Conservation (phyloP, 1,284 basidiomycete genomes). For the Tilletiopsis washingtonensis region DNA sequence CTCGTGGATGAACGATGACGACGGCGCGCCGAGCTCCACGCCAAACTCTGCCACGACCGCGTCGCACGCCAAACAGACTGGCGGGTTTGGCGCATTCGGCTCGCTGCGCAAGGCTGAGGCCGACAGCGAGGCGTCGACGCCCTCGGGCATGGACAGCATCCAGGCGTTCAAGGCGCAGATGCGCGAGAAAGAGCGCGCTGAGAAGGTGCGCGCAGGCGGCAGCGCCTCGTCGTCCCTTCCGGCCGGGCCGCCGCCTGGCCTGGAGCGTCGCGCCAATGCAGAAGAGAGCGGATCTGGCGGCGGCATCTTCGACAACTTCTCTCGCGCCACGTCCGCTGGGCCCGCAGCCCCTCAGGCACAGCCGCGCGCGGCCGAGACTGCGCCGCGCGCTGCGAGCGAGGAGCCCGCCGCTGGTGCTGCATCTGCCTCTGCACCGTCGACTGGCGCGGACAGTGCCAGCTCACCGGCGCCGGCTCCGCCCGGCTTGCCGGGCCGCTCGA, state of each 20-base stretch:
- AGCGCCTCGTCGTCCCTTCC: neutral
- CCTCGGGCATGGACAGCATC: constrained; percentile 62
- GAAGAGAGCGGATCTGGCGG: no score
- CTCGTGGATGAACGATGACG: constrained; percentile 85
- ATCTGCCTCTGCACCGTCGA: no score
- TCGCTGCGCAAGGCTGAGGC: neutral
- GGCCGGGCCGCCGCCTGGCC: constrained; percentile 4
- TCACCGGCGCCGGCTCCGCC: constrained; percentile 12
- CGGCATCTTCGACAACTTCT: no score
- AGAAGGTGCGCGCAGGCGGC: constrained; percentile 10
- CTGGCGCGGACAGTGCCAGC: neutral
- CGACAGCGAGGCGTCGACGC: neutral
- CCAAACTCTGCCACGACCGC: neutral
- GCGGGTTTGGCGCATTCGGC: no score
- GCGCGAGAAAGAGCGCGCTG: constrained; percentile 68
- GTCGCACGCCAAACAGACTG: neutral
- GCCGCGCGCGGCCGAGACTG: no score
- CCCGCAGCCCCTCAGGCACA: no score
- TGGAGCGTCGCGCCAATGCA: neutral
- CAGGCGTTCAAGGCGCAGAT: constrained; percentile 82
- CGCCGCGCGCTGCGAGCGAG: neutral
- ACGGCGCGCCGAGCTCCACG: constrained; percentile 52
- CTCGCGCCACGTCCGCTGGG: no score
- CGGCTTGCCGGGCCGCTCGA: constrained; percentile 35
- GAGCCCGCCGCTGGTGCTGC: neutral